phyloP scores from a whole-genome alignment of 23 red algal species.

The Gracilaria vermiculophylla region DNA sequence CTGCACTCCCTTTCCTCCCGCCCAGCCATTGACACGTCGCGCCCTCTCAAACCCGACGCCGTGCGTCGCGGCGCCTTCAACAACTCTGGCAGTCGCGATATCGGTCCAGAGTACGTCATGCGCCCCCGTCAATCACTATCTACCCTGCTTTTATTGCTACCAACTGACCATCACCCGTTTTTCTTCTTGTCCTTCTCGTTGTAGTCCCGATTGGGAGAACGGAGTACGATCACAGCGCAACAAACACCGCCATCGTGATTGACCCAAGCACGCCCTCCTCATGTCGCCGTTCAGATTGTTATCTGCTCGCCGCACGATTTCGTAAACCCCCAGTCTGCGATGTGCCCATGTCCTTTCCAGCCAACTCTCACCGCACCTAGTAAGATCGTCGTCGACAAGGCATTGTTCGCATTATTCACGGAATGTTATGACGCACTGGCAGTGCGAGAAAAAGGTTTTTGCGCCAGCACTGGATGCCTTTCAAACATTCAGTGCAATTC shows the following conservation, averaged over 20 bases:
- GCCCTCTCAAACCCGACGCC: constrained; percentile 46
- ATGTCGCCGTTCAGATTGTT: neutral
- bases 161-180: neutral
- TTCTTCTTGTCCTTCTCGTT: neutral
- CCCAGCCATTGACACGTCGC: constrained; percentile 30
- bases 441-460: too few species aligned
- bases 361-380: too few species aligned
- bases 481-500: too few species aligned
- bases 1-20: constrained; percentile 5
- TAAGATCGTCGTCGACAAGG: too few species aligned
- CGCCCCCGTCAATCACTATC: neutral
- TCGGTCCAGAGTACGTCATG: constrained; percentile 55
- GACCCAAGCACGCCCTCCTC: too few species aligned
- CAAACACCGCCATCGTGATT: neutral
- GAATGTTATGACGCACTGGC: too few species aligned
- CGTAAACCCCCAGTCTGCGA: too few species aligned
- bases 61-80: constrained; percentile 69
- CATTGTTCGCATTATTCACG: too few species aligned
- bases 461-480: too few species aligned
- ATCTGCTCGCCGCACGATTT: too few species aligned
- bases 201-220: neutral
- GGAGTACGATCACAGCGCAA: neutral
- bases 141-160: neutral
- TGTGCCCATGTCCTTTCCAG: too few species aligned
- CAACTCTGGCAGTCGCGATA: constrained; percentile 62